A percentile compares a stretch with the other conserved stretches of the same genome.
Evolutionary conservation across 2,329 filamentous ascomycete genomes (phyloP).

Genomic region (Hawksworthiomyces lignivorus): DNA sequence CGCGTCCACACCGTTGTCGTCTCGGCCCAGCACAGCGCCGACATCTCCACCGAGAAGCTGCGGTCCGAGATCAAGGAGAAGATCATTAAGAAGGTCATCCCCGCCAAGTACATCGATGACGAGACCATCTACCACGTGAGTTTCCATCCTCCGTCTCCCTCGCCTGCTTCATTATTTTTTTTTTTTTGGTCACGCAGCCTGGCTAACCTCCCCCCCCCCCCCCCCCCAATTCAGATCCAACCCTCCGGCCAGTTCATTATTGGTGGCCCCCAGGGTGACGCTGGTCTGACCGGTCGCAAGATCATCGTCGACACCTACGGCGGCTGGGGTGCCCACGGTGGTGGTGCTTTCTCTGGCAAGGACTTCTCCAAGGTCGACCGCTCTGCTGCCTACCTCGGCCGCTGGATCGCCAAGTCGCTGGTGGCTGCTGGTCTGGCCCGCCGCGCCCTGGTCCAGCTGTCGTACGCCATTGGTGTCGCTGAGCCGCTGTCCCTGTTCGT

Average conservation of each 20-base stretch:
- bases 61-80: constrained; percentile 94
- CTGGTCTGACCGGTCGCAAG: constrained; percentile 97
- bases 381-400: constrained; percentile 91
- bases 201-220: no score
- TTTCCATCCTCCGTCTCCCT: constrained; percentile 14
- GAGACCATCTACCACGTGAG: constrained; percentile 89
- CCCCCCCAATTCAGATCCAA: no score
- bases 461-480: constrained; percentile 97
- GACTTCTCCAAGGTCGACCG: constrained; percentile 99
- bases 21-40: constrained; percentile 85
- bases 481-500: constrained; percentile 98
- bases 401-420: constrained; percentile 99
- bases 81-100: constrained; percentile 94
- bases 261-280: constrained; percentile 96
- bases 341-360: constrained; percentile 99
- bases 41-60: constrained; percentile 84
- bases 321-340: constrained; percentile 98
- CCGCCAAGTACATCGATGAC: constrained; percentile 83
- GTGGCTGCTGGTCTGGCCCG: constrained; percentile 83
- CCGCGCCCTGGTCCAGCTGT: constrained; percentile 92
- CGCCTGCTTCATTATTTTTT: constrained; percentile 11
- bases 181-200: no score
- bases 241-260: constrained; percentile 98
- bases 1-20: constrained; percentile 96
- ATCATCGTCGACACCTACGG: constrained; percentile 99